Base-by-base conservation (phyloP, 2,329 filamentous ascomycete species). In the Mariannaea sp. region DNA sequence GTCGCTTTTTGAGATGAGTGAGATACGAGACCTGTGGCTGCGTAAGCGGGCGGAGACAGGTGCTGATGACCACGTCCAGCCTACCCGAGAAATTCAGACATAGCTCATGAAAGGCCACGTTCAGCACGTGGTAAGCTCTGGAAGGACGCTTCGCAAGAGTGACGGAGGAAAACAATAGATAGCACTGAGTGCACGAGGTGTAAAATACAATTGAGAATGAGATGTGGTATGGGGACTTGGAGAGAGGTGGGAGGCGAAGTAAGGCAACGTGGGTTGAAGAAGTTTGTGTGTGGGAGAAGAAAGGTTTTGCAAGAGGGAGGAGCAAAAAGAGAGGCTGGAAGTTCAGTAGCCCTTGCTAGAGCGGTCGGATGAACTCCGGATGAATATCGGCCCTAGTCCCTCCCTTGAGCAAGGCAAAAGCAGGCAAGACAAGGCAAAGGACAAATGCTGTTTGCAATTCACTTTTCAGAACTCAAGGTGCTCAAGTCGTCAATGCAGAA, bases 1-100 rank as follows among this genome's bases (percentile, higher is more conserved):
- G 77, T 96, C 92, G 75, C 91, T 96, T 80, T 93, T 95, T 57
- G 92, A 97, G 76, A 97, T 94, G 77, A 97, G 85, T 59, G 92
- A 96, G 80, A 97, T 97, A 73, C 89, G 88, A 76, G 92, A 90
- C 77, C 91, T 92, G 75, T 66, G 53, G 44, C 35, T 51, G 52
- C 54, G 69, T 72, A 60, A 73, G 70, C 65, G 65, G 62, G 60
- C 62, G 62, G 61, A 64, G 66, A 63, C 60, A 67, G 60, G 60
- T 54, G 53, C 56, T 52, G 58, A 57, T 55, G 58, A 59, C 60
- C 59, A 59, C 55, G 60, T 61, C 56, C 50, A 61, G 68, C 77
- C 60, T 76, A 84, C 81, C 81, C 81, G 68, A 84, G 74, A 69
- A 83, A 84, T 76, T 83, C 81, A 73, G 81, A 83, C 81, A 84